Evolutionary conservation across 31 red algal genomes (phyloP).

Genomic region (Porphyra umbilicalis): DNA sequence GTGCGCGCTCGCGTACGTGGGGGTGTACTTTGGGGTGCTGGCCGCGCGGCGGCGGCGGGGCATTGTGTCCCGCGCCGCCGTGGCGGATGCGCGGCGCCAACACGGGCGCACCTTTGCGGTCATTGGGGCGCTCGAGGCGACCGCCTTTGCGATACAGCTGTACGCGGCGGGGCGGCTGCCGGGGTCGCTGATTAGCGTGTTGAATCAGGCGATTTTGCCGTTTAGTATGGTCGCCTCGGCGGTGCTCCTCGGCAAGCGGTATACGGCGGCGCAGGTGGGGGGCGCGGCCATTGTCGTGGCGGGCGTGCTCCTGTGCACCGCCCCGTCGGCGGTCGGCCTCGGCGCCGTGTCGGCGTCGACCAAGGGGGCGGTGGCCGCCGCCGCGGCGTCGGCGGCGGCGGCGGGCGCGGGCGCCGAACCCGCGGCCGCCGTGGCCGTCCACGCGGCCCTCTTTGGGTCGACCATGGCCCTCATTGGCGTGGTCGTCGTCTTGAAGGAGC

Average conservation of each 20-base stretch:
- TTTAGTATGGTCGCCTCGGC: conserved; percentile 10
- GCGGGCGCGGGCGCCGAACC: background rate
- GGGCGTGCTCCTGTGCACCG: conserved; percentile 11
- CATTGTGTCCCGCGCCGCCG: background rate
- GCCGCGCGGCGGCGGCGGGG: background rate
- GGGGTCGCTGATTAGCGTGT: conserved; percentile 7
- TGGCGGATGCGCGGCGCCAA: background rate
- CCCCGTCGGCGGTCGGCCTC: background rate
- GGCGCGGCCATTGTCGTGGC: background rate
- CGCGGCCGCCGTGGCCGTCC: background rate
- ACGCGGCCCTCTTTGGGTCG: background rate
- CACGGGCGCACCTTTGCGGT: conserved; percentile 4
- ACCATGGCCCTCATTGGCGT: conserved; percentile 4
- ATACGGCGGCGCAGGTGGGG: conserved; percentile 3
- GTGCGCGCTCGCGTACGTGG: conserved; percentile 5
- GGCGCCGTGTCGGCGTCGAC: background rate
- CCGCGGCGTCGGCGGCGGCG: background rate
- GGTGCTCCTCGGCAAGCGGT: conserved; percentile 10
- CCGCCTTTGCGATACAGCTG: conserved; percentile 11
- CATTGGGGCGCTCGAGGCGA: conserved; percentile 24
- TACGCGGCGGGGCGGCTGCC: conserved; percentile 14
- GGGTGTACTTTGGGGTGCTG: conserved; percentile 4
- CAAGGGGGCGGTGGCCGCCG: background rate
- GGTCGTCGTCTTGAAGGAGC: conserved; percentile 21
- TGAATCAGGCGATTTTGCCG: conserved; percentile 9